Evolutionary conservation across 257 asterid species (phyloP).

Genomic region (Nicotiana knightiana): DNA sequence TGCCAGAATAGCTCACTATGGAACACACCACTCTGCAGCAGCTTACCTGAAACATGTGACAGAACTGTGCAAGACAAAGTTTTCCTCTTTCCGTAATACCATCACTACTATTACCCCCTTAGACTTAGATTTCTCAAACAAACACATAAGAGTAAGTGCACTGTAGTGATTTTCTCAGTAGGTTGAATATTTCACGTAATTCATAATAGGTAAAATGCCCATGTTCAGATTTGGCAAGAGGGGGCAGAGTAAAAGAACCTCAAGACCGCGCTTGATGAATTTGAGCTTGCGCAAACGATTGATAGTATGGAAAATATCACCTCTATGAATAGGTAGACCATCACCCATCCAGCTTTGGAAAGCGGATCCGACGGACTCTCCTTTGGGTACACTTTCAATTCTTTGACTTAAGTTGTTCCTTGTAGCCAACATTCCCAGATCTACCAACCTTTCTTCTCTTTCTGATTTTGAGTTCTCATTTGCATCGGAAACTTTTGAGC

Average conservation of each 20-base stretch:
- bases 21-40: neutral
- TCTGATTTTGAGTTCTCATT: constrained; percentile 19
- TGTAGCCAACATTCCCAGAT: constrained; percentile 22
- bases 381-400: constrained; percentile 56
- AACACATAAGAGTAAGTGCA: neutral
- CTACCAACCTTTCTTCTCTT: constrained; percentile 17
- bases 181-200: neutral
- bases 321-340: constrained; percentile 74
- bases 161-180: neutral
- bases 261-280: constrained; percentile 61
- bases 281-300: constrained; percentile 73
- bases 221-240: neutral
- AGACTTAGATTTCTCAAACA: neutral
- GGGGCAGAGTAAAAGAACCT: constrained; percentile 31
- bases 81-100: neutral
- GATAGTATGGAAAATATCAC: constrained; percentile 64
- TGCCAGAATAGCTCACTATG: neutral
- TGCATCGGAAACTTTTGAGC: constrained; percentile 27
- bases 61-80: neutral
- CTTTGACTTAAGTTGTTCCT: constrained; percentile 48
- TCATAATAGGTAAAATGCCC: neutral
- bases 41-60: neutral
- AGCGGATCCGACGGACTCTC: constrained; percentile 56
- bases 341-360: constrained; percentile 96
- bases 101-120: neutral